These are phyloP conservation scores for Candida cerambycidarum DNA, from an alignment of 805 yeast genomes.

Conservation along the genomic window DNA sequence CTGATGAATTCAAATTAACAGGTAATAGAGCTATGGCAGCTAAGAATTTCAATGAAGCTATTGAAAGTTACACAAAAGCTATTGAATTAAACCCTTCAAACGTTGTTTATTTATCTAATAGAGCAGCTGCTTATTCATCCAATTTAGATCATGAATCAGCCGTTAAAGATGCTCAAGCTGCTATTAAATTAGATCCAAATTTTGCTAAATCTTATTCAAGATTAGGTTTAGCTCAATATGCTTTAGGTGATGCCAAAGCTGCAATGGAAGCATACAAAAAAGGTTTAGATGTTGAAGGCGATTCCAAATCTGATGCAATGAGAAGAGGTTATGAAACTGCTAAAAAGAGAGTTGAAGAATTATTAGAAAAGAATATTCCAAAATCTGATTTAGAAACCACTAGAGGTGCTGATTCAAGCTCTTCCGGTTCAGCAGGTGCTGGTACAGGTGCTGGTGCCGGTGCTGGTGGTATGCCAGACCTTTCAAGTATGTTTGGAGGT, in stretches of 20 bases:
- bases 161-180: conserved; percentile 76
- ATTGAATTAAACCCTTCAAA: conserved; percentile 66
- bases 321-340: conserved; percentile 92
- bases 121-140: conserved; percentile 96
- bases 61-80: conserved; percentile 78
- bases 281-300: conserved; percentile 88
- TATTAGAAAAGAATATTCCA: conserved; percentile 43
- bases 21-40: conserved; percentile 90
- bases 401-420: conserved; percentile 5
- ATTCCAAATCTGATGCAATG: conserved; percentile 83
- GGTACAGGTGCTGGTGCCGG: conserved; percentile 42
- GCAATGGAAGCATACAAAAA: conserved; percentile 86
- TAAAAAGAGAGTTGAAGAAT: conserved; percentile 79
- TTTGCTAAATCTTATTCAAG: conserved; percentile 95
- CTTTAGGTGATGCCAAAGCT: conserved; percentile 89
- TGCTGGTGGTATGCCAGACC: conserved; percentile 69
- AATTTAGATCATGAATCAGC: conserved; percentile 73
- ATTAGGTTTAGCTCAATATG: conserved; percentile 89
- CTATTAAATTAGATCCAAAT: conserved; percentile 72
- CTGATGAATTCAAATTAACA: conserved; percentile 80
- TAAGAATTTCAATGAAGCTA: conserved; percentile 68
- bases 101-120: conserved; percentile 84
- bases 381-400: conserved; percentile 16
- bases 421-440: conserved; percentile 27
- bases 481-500: conserved; percentile 64